Percentiles rank a stretch among this genome's conserved stretches.
These are phyloP conservation scores for Phaeotremella skinneri DNA, from an alignment of 768 basidiomycete genomes.

Conservation along the genomic window DNA sequence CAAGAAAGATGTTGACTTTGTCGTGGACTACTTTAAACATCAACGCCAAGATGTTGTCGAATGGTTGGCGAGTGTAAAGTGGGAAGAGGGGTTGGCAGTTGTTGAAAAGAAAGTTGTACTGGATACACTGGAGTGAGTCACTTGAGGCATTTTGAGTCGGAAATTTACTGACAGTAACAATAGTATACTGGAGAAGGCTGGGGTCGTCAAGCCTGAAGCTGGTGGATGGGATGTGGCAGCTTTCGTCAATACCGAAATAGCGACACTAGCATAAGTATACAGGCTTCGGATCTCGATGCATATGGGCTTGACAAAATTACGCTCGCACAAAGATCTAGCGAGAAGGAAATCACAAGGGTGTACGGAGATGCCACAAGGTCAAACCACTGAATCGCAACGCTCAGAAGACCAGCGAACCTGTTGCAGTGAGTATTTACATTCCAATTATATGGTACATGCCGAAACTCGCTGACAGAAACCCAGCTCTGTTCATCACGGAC, in stretches of 20 bases:
- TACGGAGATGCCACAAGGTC: too few relatives aligned
- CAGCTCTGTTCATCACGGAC: too few relatives aligned
- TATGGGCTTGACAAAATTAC: too few relatives aligned
- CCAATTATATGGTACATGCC: too few relatives aligned
- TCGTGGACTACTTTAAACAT: constrained; percentile 76
- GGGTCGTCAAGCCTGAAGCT: constrained; percentile 63
- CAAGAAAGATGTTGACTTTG: constrained; percentile 67
- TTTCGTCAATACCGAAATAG: constrained; percentile 64
- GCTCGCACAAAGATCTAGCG: too few relatives aligned
- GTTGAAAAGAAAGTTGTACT: constrained; percentile 66
- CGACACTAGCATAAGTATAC: too few relatives aligned
- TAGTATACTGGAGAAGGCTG: constrained; percentile 73
- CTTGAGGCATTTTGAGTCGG: background rate
- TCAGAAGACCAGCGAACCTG: too few relatives aligned
- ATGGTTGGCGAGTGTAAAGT: constrained; percentile 78
- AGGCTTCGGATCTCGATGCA: too few relatives aligned
- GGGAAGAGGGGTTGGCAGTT: constrained; percentile 64
- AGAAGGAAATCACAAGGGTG: too few relatives aligned
- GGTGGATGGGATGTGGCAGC: constrained; percentile 58
- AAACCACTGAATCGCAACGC: too few relatives aligned
- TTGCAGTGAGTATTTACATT: too few relatives aligned
- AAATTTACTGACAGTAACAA: constrained; percentile 10
- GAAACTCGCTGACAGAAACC: too few relatives aligned
- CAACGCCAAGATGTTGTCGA: constrained; percentile 77
- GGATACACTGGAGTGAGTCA: constrained; percentile 67